Evolutionary conservation across 1,284 basidiomycete species (phyloP).

Genomic region (Tremellales sp.): DNA sequence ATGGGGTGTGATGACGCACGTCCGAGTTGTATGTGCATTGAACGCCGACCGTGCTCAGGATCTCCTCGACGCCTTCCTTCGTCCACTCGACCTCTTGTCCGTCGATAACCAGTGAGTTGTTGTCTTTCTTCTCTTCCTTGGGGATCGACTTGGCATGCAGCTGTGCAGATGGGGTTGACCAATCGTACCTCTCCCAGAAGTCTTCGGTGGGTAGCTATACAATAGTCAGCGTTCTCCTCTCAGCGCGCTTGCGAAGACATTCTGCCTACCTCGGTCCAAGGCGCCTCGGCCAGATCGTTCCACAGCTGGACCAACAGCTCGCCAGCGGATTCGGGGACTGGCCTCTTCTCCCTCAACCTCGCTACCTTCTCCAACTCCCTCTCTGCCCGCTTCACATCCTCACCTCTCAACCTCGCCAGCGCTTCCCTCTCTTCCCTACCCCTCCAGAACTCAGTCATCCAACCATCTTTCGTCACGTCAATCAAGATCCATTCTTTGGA

Average conservation of each 20-base stretch:
- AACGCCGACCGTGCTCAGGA: slow-evolving; percentile 30
- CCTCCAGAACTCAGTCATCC: slow-evolving; percentile 34
- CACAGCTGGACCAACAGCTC: slow-evolving; percentile 32
- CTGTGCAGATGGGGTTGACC: slow-evolving; percentile 23
- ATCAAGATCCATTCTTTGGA: slow-evolving; percentile 20
- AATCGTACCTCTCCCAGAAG: slow-evolving; percentile 36
- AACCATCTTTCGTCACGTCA: slow-evolving; percentile 37
- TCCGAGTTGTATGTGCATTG: slow-evolving; percentile 32
- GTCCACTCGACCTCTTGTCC: slow-evolving; percentile 27
- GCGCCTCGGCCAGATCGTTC: slow-evolving; percentile 31
- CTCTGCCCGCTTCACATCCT: slow-evolving; percentile 15
- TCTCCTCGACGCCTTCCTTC: slow-evolving; percentile 30
- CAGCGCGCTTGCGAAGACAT: too few relatives aligned
- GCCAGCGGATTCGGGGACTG: slow-evolving; percentile 20
- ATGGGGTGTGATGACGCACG: slow-evolving; percentile 12
- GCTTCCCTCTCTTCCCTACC: slow-evolving; percentile 31
- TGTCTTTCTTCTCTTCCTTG: slow-evolving; percentile 1
- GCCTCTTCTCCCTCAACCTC: slow-evolving; percentile 7
- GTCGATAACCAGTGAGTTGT: slow-evolving; percentile 2
- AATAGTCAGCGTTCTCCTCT: neutral
- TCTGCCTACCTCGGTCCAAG: slow-evolving; percentile 26
- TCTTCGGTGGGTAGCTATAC: slow-evolving; percentile 19
- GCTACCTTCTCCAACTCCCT: slow-evolving; percentile 16
- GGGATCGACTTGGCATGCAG: slow-evolving; percentile 14
- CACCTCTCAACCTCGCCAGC: slow-evolving; percentile 25